Evolutionary conservation across 805 yeast species (phyloP).

Genomic region (Yarrowia sp.): DNA sequence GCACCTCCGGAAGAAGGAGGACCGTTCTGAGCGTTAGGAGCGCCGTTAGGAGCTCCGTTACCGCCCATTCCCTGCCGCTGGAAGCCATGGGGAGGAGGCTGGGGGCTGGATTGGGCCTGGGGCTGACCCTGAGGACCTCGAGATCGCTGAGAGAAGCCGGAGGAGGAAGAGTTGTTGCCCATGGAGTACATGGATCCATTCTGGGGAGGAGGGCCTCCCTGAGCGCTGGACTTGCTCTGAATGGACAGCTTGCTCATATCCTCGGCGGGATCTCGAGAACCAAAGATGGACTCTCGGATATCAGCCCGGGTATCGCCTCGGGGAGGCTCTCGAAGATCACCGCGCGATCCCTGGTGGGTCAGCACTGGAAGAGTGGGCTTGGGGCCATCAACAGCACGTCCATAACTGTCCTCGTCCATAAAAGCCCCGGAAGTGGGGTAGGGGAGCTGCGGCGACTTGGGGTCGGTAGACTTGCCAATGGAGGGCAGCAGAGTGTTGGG

Average conservation of each 20-base stretch:
- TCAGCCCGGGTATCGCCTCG: conserved; percentile 28
- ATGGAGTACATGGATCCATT: background rate
- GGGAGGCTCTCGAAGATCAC: conserved; percentile 32
- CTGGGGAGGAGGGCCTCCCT: background rate
- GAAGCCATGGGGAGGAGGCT: conserved; percentile 17
- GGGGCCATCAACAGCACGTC: conserved; percentile 14
- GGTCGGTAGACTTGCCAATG: conserved; percentile 33
- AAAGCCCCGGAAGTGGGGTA: conserved; percentile 18
- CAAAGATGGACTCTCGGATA: conserved; percentile 35
- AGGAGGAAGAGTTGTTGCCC: conserved; percentile 13
- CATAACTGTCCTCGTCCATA: conserved; percentile 11
- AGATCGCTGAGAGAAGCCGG: conserved; percentile 9
- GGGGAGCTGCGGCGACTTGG: conserved; percentile 32
- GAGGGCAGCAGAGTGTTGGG: conserved; percentile 36
- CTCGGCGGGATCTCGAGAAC: conserved; percentile 30
- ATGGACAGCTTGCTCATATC: conserved; percentile 27
- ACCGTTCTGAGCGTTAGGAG: background rate
- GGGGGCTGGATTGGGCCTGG: background rate
- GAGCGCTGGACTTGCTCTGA: background rate
- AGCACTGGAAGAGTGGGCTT: background rate
- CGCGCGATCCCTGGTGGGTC: conserved; percentile 30
- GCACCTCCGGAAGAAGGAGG: background rate
- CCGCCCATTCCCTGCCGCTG: conserved; percentile 17
- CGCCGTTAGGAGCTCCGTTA: background rate
- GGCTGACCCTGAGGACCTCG: background rate